These are phyloP conservation scores for Kwoniella dendrophila DNA, from an alignment of 768 basidiomycete species.

Conservation along the genomic window DNA sequence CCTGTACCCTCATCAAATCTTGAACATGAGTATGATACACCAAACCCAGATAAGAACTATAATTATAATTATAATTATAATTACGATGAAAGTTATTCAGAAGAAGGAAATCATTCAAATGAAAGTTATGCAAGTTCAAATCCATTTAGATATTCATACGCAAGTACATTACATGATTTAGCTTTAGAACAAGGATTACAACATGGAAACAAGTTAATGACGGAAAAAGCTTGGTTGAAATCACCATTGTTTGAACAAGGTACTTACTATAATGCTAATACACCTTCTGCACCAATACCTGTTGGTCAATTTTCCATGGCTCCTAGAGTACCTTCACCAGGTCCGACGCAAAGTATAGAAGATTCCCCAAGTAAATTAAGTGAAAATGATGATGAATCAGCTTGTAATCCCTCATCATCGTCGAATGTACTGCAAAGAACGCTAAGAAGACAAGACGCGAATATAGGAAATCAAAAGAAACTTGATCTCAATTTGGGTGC, in stretches of 20 bases:
- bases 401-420: neutral
- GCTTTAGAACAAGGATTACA: conserved; percentile 29
- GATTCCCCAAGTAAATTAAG: conserved; percentile 4
- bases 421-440: neutral
- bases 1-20: conserved; percentile 15
- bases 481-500: neutral
- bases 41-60: no score
- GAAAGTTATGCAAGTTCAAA: conserved; percentile 18
- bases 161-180: conserved; percentile 40
- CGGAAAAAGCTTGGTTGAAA: conserved; percentile 40
- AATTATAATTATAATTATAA: no score
- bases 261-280: conserved; percentile 17
- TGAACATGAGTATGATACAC: conserved; percentile 15
- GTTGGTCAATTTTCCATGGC: conserved; percentile 5
- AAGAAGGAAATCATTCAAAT: conserved; percentile 2
- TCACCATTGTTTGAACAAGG: conserved; percentile 23
- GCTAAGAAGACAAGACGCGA: conserved; percentile 4
- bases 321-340: conserved; percentile 13
- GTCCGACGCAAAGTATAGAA: no score
- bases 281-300: conserved; percentile 18
- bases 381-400: neutral
- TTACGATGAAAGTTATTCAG: neutral
- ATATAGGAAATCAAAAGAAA: neutral
- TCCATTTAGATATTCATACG: conserved; percentile 39
- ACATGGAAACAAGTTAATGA: conserved; percentile 30